Evolutionary conservation across 176 grass and related monocot genomes (phyloP).

Genomic region (Aechmea fasciata): DNA sequence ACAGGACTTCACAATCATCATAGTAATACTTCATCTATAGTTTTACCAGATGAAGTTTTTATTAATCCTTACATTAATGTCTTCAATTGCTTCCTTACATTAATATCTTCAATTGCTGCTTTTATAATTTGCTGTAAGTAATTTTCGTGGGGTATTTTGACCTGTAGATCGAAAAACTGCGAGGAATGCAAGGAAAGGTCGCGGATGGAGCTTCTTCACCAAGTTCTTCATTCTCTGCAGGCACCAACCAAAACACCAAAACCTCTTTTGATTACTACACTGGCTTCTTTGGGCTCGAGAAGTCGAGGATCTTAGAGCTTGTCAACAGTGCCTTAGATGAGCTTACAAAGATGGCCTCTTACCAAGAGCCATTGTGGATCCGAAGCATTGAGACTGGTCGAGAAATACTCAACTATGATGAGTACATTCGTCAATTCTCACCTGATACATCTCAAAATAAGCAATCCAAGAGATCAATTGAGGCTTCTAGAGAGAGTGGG

Average conservation of each 20-base stretch:
- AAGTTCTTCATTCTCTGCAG: conserved; percentile 21
- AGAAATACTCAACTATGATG: conserved; percentile 71
- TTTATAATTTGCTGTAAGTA: background rate
- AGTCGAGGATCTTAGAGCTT: conserved; percentile 38
- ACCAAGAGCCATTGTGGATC: conserved; percentile 59
- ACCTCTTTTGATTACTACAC: conserved; percentile 21
- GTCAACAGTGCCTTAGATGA: conserved; percentile 42
- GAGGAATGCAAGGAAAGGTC: conserved; percentile 11
- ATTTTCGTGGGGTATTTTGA: background rate
- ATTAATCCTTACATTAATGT: background rate
- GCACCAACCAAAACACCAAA: conserved; percentile 7
- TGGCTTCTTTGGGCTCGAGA: conserved; percentile 28
- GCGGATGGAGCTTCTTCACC: conserved; percentile 5
- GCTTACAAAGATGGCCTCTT: conserved; percentile 41
- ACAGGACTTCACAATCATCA: too few relatives aligned
- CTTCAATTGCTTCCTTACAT: background rate
- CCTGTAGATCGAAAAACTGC: conserved; percentile 51
- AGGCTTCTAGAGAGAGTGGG: conserved; percentile 41
- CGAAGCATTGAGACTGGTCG: conserved; percentile 51
- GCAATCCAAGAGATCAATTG: conserved; percentile 27
- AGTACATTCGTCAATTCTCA: conserved; percentile 59
- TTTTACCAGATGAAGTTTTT: too few relatives aligned
- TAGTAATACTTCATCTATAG: too few relatives aligned
- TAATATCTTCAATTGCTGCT: background rate
- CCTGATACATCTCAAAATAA: conserved; percentile 17